Conservation (phyloP, 2,329 filamentous ascomycete genomes). For the Microthyrium microscopicum region DNA sequence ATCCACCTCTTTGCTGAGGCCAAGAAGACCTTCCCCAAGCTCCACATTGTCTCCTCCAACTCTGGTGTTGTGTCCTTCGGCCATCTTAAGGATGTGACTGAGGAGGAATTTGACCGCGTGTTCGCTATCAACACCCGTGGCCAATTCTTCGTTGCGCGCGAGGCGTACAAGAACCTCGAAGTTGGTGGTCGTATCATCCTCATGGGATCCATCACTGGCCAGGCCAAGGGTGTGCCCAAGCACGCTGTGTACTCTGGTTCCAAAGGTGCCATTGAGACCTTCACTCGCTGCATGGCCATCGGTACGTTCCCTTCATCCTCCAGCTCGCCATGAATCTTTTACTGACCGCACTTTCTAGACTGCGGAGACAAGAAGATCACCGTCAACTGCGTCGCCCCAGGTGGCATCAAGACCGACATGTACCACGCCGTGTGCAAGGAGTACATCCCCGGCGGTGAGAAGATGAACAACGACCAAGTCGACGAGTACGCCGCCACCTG, state of each 20-base stretch:
- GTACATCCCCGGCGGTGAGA: conserved; percentile 42
- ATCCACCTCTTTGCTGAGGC: conserved; percentile 46
- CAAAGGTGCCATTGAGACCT: conserved; percentile 38
- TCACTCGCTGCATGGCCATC: conserved; percentile 37
- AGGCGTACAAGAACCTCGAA: conserved; percentile 36
- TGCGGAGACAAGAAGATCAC: conserved; percentile 38
- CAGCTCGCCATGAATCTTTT: background rate
- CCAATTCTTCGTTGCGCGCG: conserved; percentile 45
- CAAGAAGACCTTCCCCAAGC: conserved; percentile 44
- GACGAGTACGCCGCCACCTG: conserved; percentile 47
- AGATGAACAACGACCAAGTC: conserved; percentile 39
- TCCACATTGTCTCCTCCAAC: conserved; percentile 57
- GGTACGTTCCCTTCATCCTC: conserved; percentile 15
- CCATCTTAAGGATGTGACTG: conserved; percentile 35
- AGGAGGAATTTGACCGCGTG: conserved; percentile 40
- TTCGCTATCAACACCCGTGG: conserved; percentile 46
- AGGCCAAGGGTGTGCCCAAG: conserved; percentile 38
- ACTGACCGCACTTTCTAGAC: conserved; percentile 18
- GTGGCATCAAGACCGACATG: conserved; percentile 40
- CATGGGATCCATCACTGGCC: conserved; percentile 39
- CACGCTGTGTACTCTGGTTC: conserved; percentile 36
- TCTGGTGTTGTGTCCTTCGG: conserved; percentile 40
- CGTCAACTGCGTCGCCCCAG: conserved; percentile 43
- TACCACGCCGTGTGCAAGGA: conserved; percentile 47
- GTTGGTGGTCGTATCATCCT: conserved; percentile 36